Evolutionary conservation across 371 early-diverging fungal species (phyloP), one percentile per base, ranked within the genome.

Genomic region (Phascolomyces articulosus): DNA sequence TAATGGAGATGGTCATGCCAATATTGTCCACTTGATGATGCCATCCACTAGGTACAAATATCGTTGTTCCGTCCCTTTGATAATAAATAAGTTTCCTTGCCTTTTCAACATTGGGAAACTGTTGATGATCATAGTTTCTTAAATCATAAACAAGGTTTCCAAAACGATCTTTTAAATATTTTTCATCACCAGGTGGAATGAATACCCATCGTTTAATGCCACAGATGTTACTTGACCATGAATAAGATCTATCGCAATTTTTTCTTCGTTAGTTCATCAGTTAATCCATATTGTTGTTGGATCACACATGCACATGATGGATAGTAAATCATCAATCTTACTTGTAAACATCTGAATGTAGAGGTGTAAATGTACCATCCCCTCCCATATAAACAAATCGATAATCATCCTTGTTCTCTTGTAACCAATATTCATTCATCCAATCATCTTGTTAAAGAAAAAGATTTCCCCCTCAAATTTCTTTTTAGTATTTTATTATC

Each of bases 21-120:
- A 88, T 77, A 55, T 92, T 92, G 47, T 80, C 83, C 13, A 89
- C 85, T 63, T 91, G 90, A 76, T 92, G 92, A 74, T 83, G 89
- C 92, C 92, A 92, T 10, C 87, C 87, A 4, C 87, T 84, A 4
- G 92, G 92, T 1, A 92, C 90, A 75, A 90, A 91, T 41, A 91
- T 55, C 8, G 89, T 89, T 65, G 90, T 84, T 7, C 90, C 90
- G 28, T 87, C 81, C 2, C 74, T 59, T 63, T 90, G 91, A 55
- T 81, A 80, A 1, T 89, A 29, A 2, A 80, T 84, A 9, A 87
- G 69, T 2, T 70, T 72, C 10, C 68, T 62, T 0, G 90, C 86
- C 24, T 79, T 67, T 8, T 83, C 65, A 54, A 87, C 88, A 18
- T 71, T 23, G 1, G 88, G 85, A 56, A 85, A 88, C 48, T 74